These are phyloP conservation scores for Acanthochlamys bracteata DNA, from an alignment of 106 monocot species.

Conservation along the genomic window DNA sequence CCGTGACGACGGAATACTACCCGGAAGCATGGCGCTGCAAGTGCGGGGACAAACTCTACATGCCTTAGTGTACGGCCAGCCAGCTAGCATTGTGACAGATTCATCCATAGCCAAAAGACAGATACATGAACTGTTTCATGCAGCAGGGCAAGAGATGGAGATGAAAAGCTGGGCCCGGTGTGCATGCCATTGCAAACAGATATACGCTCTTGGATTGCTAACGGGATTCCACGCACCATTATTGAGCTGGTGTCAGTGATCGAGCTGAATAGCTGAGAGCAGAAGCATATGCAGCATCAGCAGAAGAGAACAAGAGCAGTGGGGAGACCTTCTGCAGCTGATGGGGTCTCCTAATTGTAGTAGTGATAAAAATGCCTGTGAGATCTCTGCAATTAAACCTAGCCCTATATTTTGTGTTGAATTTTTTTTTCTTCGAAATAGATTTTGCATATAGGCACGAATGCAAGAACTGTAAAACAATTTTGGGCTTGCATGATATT, in stretches of 20 bases:
- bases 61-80: slow-evolving; percentile 16
- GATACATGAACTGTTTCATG: background rate
- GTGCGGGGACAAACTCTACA: slow-evolving; percentile 45
- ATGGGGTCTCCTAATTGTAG: background rate
- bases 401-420: no score
- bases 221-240: background rate
- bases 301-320: background rate
- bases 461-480: no score
- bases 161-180: background rate
- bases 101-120: background rate
- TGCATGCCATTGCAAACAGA: background rate
- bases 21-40: slow-evolving; percentile 64
- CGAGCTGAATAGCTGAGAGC: background rate
- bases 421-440: no score
- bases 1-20: slow-evolving; percentile 48
- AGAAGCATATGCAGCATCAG: background rate
- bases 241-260: background rate
- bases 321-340: background rate
- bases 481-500: no score
- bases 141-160: background rate
- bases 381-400: no score
- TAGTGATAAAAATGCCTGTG: no score
- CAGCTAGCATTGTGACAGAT: background rate
- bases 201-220: no score
- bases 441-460: no score